These are phyloP conservation scores for Penicillium lagena DNA, from an alignment of 495 filamentous ascomycete genomes.

Conservation along the genomic window DNA sequence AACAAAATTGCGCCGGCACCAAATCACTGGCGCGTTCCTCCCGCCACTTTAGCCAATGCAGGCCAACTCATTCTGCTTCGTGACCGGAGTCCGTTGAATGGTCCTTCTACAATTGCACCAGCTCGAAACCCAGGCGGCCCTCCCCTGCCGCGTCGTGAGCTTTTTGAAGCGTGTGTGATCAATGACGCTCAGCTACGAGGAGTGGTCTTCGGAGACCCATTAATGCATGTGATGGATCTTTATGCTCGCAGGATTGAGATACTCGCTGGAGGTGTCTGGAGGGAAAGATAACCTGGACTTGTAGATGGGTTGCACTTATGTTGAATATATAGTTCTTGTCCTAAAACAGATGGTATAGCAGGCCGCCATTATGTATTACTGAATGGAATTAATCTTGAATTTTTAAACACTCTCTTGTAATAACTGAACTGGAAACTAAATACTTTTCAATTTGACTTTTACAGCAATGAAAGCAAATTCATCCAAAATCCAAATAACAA, in stretches of 20 bases:
- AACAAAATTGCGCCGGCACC: constrained; percentile 1
- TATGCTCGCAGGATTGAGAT: constrained; percentile 63
- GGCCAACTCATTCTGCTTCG: constrained; percentile 62
- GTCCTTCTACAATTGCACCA: background rate
- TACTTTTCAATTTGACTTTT: too few species aligned
- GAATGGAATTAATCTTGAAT: too few species aligned
- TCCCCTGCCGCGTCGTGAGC: constrained; percentile 27
- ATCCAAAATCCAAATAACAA: too few species aligned
- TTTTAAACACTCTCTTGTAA: too few species aligned
- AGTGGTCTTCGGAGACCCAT: constrained; percentile 71
- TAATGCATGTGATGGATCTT: constrained; percentile 71
- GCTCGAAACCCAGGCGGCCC: background rate
- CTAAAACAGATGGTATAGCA: too few species aligned
- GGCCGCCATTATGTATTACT: too few species aligned
- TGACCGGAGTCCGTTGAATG: constrained; percentile 1
- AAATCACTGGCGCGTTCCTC: constrained; percentile 55
- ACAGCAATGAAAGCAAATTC: too few species aligned
- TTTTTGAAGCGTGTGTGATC: constrained; percentile 54
- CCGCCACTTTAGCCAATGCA: constrained; percentile 55
- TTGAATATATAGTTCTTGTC: too few species aligned
- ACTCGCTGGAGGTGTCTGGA: constrained; percentile 38
- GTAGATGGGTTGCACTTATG: too few species aligned
- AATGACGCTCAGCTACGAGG: constrained; percentile 58
- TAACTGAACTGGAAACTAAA: too few species aligned
- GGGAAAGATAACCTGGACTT: background rate